Percentiles rank a stretch among this genome's conserved stretches.
Evolutionary conservation across 2,329 filamentous ascomycete genomes (phyloP).

Genomic region (Bipolaris zeicola): DNA sequence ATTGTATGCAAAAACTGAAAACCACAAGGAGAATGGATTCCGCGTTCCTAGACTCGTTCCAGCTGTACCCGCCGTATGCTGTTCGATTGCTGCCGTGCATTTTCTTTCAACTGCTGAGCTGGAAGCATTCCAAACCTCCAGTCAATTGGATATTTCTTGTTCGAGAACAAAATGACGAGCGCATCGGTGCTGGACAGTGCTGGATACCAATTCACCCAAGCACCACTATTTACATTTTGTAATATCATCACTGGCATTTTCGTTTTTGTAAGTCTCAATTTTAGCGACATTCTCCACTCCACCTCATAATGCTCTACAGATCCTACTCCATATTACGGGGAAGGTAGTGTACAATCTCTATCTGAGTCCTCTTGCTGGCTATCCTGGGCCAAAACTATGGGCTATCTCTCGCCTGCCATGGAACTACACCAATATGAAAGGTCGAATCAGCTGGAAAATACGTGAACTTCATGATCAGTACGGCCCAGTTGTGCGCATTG

Average conservation of each 20-base stretch:
- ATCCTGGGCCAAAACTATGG: slow-evolving; percentile 15
- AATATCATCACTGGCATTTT: background rate
- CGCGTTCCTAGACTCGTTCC: no score
- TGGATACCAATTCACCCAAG: background rate
- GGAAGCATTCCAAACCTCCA: background rate
- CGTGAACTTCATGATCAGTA: slow-evolving; percentile 9
- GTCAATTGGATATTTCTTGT: background rate
- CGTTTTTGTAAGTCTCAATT: slow-evolving; percentile 1
- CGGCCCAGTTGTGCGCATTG: slow-evolving; percentile 8
- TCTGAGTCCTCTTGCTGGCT: slow-evolving; percentile 11
- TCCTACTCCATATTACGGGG: background rate
- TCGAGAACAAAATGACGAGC: background rate
- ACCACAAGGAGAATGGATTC: no score
- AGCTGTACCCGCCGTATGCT: no score
- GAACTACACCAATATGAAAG: slow-evolving; percentile 4
- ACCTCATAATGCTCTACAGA: background rate
- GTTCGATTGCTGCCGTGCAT: no score
- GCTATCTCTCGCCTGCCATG: slow-evolving; percentile 14
- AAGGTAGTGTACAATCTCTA: slow-evolving; percentile 10
- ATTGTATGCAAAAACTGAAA: no score
- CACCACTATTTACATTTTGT: background rate
- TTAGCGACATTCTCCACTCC: background rate
- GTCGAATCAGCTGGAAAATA: slow-evolving; percentile 8
- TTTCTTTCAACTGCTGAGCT: background rate
- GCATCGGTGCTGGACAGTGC: background rate